phyloP scores from a whole-genome alignment of 768 basidiomycete species.

The Boletales sp. region DNA sequence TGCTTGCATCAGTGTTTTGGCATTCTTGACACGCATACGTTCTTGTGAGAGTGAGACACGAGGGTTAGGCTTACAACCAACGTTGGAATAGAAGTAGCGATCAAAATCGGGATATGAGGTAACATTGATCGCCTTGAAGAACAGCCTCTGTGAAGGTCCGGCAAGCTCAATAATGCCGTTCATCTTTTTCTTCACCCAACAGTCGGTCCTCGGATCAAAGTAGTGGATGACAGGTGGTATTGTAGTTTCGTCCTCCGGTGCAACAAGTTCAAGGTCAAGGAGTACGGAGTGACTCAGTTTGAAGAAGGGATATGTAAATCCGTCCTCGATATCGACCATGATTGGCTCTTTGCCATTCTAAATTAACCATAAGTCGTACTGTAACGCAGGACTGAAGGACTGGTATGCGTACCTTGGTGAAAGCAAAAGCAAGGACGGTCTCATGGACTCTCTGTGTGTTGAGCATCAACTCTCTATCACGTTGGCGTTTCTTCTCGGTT shows the following conservation, averaged over 20 bases:
- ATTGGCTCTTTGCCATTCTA: neutral
- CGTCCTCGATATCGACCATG: neutral
- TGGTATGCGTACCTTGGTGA: neutral
- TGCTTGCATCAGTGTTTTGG: neutral
- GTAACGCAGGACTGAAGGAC: neutral
- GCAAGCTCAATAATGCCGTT: neutral
- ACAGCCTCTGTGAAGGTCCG: neutral
- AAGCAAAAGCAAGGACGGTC: neutral
- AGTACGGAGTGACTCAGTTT: neutral
- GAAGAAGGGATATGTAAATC: neutral
- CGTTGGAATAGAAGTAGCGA: neutral
- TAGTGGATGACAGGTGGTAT: neutral
- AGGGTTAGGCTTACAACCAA: neutral
- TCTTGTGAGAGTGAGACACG: neutral
- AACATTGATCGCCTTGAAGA: neutral
- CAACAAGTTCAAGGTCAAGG: neutral
- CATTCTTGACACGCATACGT: neutral
- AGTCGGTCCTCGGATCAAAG: neutral
- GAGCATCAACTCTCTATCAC: too few species aligned
- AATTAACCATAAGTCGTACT: neutral
- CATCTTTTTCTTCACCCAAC: neutral
- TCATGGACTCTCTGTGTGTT: too few species aligned
- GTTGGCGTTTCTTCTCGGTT: too few species aligned
- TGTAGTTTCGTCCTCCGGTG: neutral
- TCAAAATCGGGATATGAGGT: neutral